Evolutionary conservation across 768 basidiomycete species (phyloP), one percentile per base, ranked within the genome.

Genomic region (Leccinum boreale): DNA sequence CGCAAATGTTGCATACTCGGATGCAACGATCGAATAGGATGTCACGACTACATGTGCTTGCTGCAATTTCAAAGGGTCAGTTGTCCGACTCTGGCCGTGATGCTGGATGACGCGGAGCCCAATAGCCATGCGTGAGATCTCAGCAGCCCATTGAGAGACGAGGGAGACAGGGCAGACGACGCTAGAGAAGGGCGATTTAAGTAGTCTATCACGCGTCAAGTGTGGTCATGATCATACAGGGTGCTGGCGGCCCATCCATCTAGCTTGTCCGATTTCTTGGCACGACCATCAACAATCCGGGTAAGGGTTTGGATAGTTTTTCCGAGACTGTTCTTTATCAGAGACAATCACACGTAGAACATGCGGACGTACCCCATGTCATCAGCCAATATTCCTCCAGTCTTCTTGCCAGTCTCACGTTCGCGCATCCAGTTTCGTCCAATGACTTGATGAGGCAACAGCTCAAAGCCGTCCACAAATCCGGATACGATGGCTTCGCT

Each of bases 281-380:
- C 83, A 4, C 83, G 80, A 0, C 92, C 90, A 55, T 94, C 92
- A 0, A 92, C 85, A 44, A 99, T 95, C 1, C 93, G 84, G 0
- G 89, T 81, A 12, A 98, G 76, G 0, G 91, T 90, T 67, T 98
- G 96, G 23, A 98, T 90, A 0, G 97, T 99, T 75, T 94, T 93
- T 1, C 90, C 90, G 1, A 92, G 78, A 58, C 89, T 90, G 53
- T 6, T 19, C 33, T 11, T 23, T 6, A n/a, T 69, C 36, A 69
- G 60, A 52, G 10, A 45, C 2, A 15, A 31, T 52, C 19, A 9
- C 7, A 4, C 14, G 29, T 17, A 23, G 12, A 55, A n/a, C 8
- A 28, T 10, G 3, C 11, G 1, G 21, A 63, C 78, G 50, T 64
- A 88, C 89, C 89, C 90, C 88, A 92, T 92, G 66, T 91, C 91